Conservation (phyloP, 177 flowering plant species). For the Vitis hybrid region DNA sequence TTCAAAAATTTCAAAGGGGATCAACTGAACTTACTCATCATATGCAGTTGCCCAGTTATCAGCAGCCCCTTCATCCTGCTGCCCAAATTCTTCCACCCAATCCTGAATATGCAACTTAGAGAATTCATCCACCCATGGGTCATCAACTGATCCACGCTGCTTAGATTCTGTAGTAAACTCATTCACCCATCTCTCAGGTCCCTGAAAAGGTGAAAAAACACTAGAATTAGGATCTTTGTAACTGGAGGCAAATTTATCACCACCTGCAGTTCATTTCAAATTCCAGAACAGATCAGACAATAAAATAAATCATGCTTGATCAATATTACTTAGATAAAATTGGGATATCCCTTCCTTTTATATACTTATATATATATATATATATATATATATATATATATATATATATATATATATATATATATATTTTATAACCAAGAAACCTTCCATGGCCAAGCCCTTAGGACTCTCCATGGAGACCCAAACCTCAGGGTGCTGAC, state of each 20-base stretch:
- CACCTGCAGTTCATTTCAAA: background rate
- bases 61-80: constrained; percentile 62
- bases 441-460: too few species aligned
- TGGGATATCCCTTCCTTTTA: too few species aligned
- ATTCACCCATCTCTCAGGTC: constrained; percentile 66
- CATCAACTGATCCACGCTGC: constrained; percentile 49
- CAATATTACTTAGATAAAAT: background rate
- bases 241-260: background rate
- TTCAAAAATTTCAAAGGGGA: background rate
- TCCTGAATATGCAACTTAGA: constrained; percentile 82
- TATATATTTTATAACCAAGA: too few species aligned
- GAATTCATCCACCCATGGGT: constrained; percentile 91
- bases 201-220: constrained; percentile 53
- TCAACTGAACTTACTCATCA: constrained; percentile 68
- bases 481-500: too few species aligned
- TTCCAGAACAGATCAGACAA: background rate
- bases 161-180: constrained; percentile 58
- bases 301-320: background rate
- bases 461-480: too few species aligned
- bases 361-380: too few species aligned
- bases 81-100: constrained; percentile 87
- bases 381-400: too few species aligned
- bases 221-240: constrained; percentile 2
- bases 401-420: too few species aligned
- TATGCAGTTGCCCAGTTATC: constrained; percentile 84